These are phyloP conservation scores for Daldinia bambusicola DNA, from an alignment of 495 filamentous ascomycete species.

Conservation along the genomic window DNA sequence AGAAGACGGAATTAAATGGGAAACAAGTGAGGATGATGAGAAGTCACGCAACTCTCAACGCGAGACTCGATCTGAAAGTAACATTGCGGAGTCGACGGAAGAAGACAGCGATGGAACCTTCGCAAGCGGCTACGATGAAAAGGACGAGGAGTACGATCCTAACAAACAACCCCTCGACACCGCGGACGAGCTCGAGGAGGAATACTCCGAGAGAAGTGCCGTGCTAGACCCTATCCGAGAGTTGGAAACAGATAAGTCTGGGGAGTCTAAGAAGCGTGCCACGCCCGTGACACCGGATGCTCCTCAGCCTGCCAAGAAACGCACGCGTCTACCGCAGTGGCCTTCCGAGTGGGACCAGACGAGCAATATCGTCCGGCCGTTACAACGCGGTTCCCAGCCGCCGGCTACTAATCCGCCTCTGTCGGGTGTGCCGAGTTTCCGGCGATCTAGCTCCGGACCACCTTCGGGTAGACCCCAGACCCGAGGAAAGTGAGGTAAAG, in stretches of 20 bases:
- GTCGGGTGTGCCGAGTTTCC: not conserved
- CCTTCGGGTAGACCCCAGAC: not conserved
- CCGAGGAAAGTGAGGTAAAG: not conserved
- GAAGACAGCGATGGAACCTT: not conserved
- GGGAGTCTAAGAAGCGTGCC: conserved; percentile 2
- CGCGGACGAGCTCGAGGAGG: conserved; percentile 21
- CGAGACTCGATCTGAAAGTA: not conserved
- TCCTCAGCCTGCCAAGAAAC: not conserved
- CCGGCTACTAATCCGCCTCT: not conserved
- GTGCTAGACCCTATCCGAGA: conserved; percentile 32
- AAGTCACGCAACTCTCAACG: not conserved
- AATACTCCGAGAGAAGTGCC: conserved; percentile 43
- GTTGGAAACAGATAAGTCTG: conserved; percentile 3
- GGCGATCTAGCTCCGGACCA: not conserved
- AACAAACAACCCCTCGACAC: not conserved
- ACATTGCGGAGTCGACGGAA: not conserved
- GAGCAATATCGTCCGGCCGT: not conserved
- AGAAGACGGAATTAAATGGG: not conserved
- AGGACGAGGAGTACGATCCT: not conserved
- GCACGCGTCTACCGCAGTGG: not conserved
- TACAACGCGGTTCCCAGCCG: not conserved
- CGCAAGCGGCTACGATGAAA: not conserved
- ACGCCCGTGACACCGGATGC: not conserved
- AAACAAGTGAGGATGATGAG: not conserved
- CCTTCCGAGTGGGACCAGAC: not conserved